Evolutionary conservation across 2,329 filamentous ascomycete genomes (phyloP), one percentile per base, ranked within the genome.

Genomic region (Sodiomyces alkalinus): DNA sequence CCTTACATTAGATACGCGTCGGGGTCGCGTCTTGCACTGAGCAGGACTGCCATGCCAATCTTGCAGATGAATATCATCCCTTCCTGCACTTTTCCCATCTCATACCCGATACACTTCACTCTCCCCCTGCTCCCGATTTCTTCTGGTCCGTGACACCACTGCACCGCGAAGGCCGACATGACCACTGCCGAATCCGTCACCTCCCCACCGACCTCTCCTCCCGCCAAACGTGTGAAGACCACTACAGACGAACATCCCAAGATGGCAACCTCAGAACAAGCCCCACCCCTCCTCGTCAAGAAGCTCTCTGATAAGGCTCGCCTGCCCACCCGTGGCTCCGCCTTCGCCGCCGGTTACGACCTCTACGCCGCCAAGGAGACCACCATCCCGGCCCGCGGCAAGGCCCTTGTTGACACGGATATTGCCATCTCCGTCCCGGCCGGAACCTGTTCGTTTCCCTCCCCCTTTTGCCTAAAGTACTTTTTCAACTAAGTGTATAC

Each of bases 301-400:
- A 85, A 92, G 55, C 75, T 96, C 33, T 79, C 79, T 7, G 62
- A 74, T 20, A 73, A 77, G 38, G 90, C 78, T n/a, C 70, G 68
- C 26, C 65, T 86, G 15, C 90, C 90, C 8, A 96, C 83, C 0
- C 75, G 87, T 31, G 90, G 90, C 40, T 92, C 81, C 40, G 78
- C 75, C 29, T 86, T 81, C 47, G 82, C 90, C 1, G 90, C 90
- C 1, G 90, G 90, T 19, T 96, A 96, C 58, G 90, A 98, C 54
- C 49, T 98, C 33, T 96, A 94, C 56, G 78, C 74, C 28, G 70
- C 83, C 3, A 71, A 72, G 45, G 70, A 78, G 20, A 77, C 75
- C 4, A 67, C 69, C 3, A 75, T 98, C 32, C 86, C 86, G 0
- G 74, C 80, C 2, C 67, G 81, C 34, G 86, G 85, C 40, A 85